These are phyloP conservation scores for Lanmaoa pseudosensibilis DNA, from an alignment of 768 basidiomycete genomes.

Conservation along the genomic window DNA sequence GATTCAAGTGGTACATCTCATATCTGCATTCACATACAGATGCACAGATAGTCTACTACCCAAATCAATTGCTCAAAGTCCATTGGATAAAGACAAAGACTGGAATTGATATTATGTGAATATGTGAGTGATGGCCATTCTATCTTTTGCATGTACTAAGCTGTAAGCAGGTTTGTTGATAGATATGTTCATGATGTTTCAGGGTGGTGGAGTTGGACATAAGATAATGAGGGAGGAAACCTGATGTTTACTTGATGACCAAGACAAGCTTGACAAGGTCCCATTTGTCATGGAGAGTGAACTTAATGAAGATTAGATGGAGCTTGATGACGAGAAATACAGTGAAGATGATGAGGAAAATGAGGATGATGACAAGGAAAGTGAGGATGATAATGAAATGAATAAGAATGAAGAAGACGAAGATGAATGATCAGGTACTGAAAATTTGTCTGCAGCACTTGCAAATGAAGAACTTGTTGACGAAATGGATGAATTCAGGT, in stretches of 20 bases:
- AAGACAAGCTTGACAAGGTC: neutral
- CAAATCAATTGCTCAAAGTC: too few species aligned
- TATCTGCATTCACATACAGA: too few species aligned
- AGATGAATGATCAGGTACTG: neutral
- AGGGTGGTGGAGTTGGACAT: too few species aligned
- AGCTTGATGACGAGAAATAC: neutral
- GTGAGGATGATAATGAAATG: neutral
- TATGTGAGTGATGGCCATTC: too few species aligned
- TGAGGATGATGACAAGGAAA: neutral
- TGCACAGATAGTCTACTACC: too few species aligned
- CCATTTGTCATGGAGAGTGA: neutral
- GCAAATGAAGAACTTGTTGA: neutral
- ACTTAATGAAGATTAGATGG: neutral
- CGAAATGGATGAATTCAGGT: slow-evolving; percentile 3
- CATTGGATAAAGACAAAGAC: slow-evolving; percentile 24
- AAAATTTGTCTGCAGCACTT: neutral
- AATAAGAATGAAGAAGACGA: neutral
- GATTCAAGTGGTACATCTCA: slow-evolving; percentile 12
- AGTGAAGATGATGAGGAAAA: neutral
- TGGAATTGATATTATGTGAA: slow-evolving; percentile 10
- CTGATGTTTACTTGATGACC: neutral
- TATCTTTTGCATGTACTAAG: too few species aligned
- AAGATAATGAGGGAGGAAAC: slow-evolving; percentile 11
- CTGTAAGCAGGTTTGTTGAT: too few species aligned
- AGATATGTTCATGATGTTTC: too few species aligned